phyloP scores from a whole-genome alignment of 177 flowering plant genomes.

The Vitis hybrid region DNA sequence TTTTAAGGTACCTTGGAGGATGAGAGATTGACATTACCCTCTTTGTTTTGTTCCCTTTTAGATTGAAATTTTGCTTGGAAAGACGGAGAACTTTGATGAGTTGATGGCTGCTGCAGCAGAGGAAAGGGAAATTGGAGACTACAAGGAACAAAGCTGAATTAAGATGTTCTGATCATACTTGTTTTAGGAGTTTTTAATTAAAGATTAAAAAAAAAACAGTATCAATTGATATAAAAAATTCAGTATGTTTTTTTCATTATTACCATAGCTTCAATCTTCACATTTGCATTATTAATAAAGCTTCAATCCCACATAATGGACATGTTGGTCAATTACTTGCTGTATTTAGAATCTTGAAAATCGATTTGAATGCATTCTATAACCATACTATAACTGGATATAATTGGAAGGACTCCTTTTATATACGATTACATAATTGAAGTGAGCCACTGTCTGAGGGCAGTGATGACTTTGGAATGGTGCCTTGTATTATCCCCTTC shows the following conservation, averaged over 20 bases:
- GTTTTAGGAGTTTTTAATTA: no score
- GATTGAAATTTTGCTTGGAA: conserved; percentile 51
- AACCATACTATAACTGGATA: no score
- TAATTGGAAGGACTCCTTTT: no score
- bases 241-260: not conserved
- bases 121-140: conserved; percentile 21
- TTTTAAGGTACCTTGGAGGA: not conserved
- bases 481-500: no score
- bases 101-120: conserved; percentile 46
- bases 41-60: conserved; percentile 9
- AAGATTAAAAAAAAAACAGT: conserved; percentile 3
- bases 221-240: not conserved
- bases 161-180: no score
- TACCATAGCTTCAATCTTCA: not conserved
- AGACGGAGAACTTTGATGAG: conserved; percentile 45
- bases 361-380: accelerated
- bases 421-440: no score
- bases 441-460: no score
- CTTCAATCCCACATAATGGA: not conserved
- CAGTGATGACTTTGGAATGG: no score
- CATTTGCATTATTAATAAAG: no score
- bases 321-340: not conserved
- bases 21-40: not conserved
- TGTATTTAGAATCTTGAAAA: no score
- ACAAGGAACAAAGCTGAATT: no score